Evolutionary conservation across 129 eudicot species (phyloP).

Genomic region (Cynara cardunculus): DNA sequence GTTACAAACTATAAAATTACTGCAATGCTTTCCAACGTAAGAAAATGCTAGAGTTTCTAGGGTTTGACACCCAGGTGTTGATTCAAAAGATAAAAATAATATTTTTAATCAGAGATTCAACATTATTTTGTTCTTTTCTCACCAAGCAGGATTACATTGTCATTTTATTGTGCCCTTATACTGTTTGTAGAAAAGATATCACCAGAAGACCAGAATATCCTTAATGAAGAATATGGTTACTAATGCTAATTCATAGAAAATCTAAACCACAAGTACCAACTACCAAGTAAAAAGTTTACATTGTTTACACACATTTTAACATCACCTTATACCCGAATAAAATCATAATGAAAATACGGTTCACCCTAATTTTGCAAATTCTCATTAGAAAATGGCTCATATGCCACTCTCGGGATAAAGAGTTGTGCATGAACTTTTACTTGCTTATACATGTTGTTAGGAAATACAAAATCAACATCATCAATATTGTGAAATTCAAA

Average conservation of each 20-base stretch:
- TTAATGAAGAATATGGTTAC: neutral
- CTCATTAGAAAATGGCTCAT: neutral
- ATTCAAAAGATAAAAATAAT: neutral
- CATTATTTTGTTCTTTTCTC: neutral
- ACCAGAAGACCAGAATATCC: neutral
- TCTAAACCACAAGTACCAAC: neutral
- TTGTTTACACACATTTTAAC: neutral
- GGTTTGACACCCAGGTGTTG: neutral
- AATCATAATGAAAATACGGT: neutral
- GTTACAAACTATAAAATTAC: neutral
- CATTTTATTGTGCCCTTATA: neutral
- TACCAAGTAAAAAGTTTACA: neutral
- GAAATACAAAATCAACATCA: neutral
- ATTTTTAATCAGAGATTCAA: neutral
- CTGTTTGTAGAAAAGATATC: neutral
- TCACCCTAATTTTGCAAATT: neutral
- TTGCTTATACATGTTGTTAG: neutral
- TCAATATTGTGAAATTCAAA: neutral
- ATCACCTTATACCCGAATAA: neutral
- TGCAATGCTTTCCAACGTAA: neutral
- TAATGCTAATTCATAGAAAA: neutral
- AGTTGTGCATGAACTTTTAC: neutral
- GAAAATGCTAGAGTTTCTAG: neutral
- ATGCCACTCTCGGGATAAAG: neutral
- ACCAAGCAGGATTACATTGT: neutral